Conservation (phyloP, 2,329 filamentous ascomycete species). For the Coniochaeta sp. region DNA sequence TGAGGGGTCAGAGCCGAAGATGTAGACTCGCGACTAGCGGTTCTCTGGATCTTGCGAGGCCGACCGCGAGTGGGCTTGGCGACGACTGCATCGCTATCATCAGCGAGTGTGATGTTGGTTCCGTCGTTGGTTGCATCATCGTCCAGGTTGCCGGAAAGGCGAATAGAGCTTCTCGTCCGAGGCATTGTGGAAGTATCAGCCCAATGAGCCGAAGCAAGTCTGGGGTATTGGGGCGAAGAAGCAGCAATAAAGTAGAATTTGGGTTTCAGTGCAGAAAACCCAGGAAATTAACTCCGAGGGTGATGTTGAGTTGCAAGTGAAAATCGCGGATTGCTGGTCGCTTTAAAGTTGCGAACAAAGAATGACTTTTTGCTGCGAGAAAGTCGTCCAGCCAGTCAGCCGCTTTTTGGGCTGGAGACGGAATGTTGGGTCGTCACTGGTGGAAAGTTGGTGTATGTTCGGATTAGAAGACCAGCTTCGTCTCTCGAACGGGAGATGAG, state of each 20-base stretch:
- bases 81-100: neutral
- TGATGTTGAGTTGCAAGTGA: too few relatives aligned
- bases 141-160: neutral
- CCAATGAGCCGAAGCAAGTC: neutral
- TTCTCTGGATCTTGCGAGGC: slow-evolving; percentile 17
- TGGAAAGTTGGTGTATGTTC: neutral
- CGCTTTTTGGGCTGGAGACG: too few relatives aligned
- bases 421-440: too few relatives aligned
- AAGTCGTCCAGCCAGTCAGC: too few relatives aligned
- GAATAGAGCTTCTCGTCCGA: neutral
- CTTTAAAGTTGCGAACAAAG: neutral
- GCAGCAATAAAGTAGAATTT: too few relatives aligned
- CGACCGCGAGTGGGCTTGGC: slow-evolving; percentile 21
- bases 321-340: neutral
- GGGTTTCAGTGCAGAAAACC: too few relatives aligned
- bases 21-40: slow-evolving; percentile 17
- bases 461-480: neutral
- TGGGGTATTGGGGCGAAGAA: too few relatives aligned
- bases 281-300: too few relatives aligned
- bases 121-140: neutral
- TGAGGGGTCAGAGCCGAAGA: slow-evolving; percentile 28
- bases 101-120: neutral
- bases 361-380: neutral
- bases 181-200: neutral
- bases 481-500: neutral